Conservation (phyloP, 2,329 filamentous ascomycete genomes). For the Myriosclerotinia duriaeana region DNA sequence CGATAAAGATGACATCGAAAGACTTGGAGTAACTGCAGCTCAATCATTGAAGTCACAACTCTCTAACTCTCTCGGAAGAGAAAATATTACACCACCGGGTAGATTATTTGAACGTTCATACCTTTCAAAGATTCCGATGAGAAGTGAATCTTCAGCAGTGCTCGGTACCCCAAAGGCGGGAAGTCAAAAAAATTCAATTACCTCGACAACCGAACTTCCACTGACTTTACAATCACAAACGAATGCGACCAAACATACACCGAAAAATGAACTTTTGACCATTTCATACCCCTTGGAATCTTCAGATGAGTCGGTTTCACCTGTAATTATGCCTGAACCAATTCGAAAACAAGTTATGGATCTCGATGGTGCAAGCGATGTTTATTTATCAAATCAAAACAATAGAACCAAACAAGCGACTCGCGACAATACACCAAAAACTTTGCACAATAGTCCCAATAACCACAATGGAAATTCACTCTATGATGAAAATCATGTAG, state of each 20-base stretch:
- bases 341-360: background rate
- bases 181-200: background rate
- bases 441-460: background rate
- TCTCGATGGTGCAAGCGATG: constrained; percentile 19
- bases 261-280: background rate
- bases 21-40: background rate
- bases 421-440: constrained; percentile 11
- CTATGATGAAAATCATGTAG: background rate
- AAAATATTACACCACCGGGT: background rate
- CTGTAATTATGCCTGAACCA: background rate
- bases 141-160: background rate
- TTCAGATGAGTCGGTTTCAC: background rate
- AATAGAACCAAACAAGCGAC: constrained; percentile 14
- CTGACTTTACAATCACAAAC: background rate
- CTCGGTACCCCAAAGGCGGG: background rate
- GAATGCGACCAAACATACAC: background rate
- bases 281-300: background rate
- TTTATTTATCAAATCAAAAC: constrained; percentile 13
- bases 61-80: background rate
- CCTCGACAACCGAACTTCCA: constrained; percentile 2
- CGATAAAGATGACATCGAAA: background rate
- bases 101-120: constrained; percentile 15
- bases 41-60: background rate
- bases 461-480: background rate
- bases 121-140: background rate